Base-by-base conservation (phyloP, 805 yeast genomes). In the Candida odintsovae region DNA sequence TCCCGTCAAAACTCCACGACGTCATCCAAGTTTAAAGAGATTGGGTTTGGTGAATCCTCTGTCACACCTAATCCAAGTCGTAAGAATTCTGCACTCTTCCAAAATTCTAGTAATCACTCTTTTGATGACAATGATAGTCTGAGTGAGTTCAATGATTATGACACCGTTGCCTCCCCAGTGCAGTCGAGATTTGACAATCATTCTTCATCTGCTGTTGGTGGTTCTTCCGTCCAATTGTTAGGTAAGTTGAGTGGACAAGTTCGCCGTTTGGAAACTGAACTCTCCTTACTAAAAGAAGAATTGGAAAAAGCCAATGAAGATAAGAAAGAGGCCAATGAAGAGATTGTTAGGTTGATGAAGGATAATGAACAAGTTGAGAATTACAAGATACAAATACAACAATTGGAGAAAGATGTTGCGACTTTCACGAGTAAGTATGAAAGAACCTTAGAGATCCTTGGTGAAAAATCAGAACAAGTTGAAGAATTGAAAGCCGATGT, bases 401-500 rank as follows among this genome's bases (percentile, higher is more conserved):
- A 66, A 21, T 49, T 80, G 40, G 72, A 69, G 16, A 57, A 63
- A 19, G 66, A 67, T 44, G 57, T 64, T 8, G 50, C 54, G 18
- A 15, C 29, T 35, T 52, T 46, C 52, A 20, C 46, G 13, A 26
- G 20, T 5, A 58, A 77, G 6, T 79, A 79, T 50, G 72, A 75
- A 46, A 77, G 83, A 6, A 76, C 86, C 42, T 66, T 90, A 40
- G 86, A 81, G 54, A 61, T 86, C 47, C 71, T 92, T 15, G 96
- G 96, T 6, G 97, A 90, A 60, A 90, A 90, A 61, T 75, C 88
- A 6, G 99, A 95, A 62, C 75, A 72, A 51, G 92, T 87, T 6
- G 86, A 82, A 46, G 99, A 94, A 64, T 72, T 94, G 40, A 76
- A 74, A 53, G 96, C 95, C 8, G 99, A 94, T 59, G 92, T 94